These are phyloP conservation scores for Metschnikowia corniflorae DNA, from an alignment of 805 yeast species.

Conservation along the genomic window DNA sequence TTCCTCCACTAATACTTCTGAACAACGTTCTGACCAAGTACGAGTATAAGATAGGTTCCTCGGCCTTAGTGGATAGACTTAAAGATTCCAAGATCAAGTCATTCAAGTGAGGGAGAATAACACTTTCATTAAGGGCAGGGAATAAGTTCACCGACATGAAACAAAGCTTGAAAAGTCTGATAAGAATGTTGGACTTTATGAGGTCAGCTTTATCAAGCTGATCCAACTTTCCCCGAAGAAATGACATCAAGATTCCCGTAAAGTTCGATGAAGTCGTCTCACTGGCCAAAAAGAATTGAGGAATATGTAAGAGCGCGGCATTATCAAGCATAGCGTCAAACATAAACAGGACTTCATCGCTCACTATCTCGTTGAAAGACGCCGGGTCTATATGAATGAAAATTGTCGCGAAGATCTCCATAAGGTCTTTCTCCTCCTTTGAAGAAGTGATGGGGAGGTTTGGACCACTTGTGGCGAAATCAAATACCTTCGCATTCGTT, in stretches of 20 bases:
- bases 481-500: constrained; percentile 34
- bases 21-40: constrained; percentile 84
- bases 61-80: constrained; percentile 74
- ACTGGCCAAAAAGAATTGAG: constrained; percentile 90
- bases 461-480: constrained; percentile 72
- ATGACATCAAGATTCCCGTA: constrained; percentile 76
- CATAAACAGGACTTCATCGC: constrained; percentile 71
- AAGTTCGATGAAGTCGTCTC: constrained; percentile 93
- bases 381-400: constrained; percentile 94
- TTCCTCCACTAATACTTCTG: constrained; percentile 94
- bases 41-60: constrained; percentile 88
- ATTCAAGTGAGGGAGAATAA: constrained; percentile 82
- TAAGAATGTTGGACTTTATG: constrained; percentile 72
- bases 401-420: constrained; percentile 93
- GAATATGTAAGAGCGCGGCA: constrained; percentile 82
- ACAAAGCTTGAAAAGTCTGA: constrained; percentile 83
- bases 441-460: constrained; percentile 81
- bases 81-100: constrained; percentile 77
- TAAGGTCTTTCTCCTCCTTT: constrained; percentile 89
- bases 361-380: constrained; percentile 88
- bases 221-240: constrained; percentile 66
- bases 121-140: constrained; percentile 83
- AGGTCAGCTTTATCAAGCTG: constrained; percentile 80
- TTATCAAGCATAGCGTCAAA: constrained; percentile 78
- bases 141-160: constrained; percentile 94